Evolutionary conservation across 1,139 yeast genomes (phyloP), one percentile per base, ranked within the genome.

Genomic region (Groenewaldozyma auringiensis): DNA sequence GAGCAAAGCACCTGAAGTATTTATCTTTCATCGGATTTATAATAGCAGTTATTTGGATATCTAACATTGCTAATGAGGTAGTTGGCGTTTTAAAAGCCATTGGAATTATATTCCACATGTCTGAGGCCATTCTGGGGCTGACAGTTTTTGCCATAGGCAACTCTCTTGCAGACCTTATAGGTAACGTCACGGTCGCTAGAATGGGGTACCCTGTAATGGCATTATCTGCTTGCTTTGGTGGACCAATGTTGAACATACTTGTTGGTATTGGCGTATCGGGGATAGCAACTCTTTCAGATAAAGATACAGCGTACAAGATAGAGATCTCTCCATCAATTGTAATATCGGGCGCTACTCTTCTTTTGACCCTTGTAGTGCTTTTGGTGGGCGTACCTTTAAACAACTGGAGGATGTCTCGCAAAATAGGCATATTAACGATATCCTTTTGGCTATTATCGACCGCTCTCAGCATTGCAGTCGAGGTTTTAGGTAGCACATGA

Each of bases 161-260:
- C 61, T 88, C 96, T 0, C 67, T 87, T 3, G 96, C 96, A 3
- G 98, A 92, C 58, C 70, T 89, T 45, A 79, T 89, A 1, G 83
- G 96, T 0, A 88, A 92, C 58, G 69, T 83, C 43, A 84, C 95
- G 0, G 80, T 92, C 44, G 92, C 96, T 0, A 72, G 70, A 51
- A 78, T 86, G 79, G 96, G 96, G 0, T 82, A 81, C 69, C 89
- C 96, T 0, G 74, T 84, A 50, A 86, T 89, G 92, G 96, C 97
- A 0, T 71, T 92, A 37, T 84, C 94, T 13, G 96, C 97, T 0
- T 89, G 96, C 59, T 85, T 88, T 63, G 97, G 96, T 1, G 94
- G 96, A 1, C 97, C 97, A 0, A 67, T 89, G 56, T 59, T 81
- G 42, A 81, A 79, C 52, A 69, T 81, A 35, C 61, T 81, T 3